Percentiles rank a stretch among this genome's conserved stretches.
These are phyloP conservation scores for Didymella exigua DNA, from an alignment of 2,329 filamentous ascomycete species.

Conservation along the genomic window DNA sequence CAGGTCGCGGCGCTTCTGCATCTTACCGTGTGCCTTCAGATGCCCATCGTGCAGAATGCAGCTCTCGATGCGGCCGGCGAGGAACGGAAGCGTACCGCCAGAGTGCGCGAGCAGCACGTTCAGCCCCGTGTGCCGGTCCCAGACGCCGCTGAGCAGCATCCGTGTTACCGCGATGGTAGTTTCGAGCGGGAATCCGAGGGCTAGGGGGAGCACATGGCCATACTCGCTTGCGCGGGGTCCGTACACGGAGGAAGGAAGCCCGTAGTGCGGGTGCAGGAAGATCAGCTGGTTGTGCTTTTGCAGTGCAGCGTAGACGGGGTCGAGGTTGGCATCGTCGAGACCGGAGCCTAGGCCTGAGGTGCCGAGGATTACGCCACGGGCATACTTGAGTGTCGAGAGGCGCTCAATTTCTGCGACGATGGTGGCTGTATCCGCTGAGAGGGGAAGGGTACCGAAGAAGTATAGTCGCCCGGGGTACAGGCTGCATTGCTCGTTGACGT, in stretches of 20 bases:
- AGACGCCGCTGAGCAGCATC: conserved; percentile 86
- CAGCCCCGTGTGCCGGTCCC: conserved; percentile 73
- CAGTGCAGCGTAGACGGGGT: conserved; percentile 74
- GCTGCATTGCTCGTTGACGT: conserved; percentile 75
- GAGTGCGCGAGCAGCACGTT: conserved; percentile 84
- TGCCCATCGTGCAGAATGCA: conserved; percentile 84
- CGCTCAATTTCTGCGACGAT: conserved; percentile 70
- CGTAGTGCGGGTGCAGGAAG: conserved; percentile 93
- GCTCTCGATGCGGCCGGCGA: conserved; percentile 86
- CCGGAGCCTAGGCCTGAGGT: conserved; percentile 81
- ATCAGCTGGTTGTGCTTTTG: conserved; percentile 69
- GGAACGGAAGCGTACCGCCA: conserved; percentile 84
- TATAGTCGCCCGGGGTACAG: conserved; percentile 71
- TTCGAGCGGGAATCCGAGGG: conserved; percentile 87
- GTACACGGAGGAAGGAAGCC: conserved; percentile 79
- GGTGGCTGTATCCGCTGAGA: conserved; percentile 67
- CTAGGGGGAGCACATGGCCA: conserved; percentile 84
- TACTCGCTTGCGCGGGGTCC: conserved; percentile 75
- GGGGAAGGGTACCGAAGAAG: conserved; percentile 81
- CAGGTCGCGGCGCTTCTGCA: conserved; percentile 61
- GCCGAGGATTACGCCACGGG: conserved; percentile 86
- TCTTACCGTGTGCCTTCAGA: conserved; percentile 67
- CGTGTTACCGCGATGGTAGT: conserved; percentile 88
- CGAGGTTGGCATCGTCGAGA: conserved; percentile 75
- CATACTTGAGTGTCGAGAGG: conserved; percentile 66